Percentiles rank a stretch among this genome's conserved stretches.
phyloP scores from a whole-genome alignment of 2,329 filamentous ascomycete species.

The Atkinsonella texensis region DNA sequence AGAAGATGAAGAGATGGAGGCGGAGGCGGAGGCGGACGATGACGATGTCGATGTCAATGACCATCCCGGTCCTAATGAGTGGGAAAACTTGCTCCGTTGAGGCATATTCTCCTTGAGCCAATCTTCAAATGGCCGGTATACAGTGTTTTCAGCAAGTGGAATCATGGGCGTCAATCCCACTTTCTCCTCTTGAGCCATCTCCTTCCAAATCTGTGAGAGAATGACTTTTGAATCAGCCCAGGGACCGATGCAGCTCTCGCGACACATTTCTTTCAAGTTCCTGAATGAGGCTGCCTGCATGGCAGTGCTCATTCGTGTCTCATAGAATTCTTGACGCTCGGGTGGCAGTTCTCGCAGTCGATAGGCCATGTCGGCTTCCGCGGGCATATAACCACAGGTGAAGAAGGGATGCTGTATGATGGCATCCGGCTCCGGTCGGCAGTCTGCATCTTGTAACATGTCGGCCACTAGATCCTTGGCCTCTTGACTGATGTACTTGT shows the following conservation, averaged over 20 bases:
- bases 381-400: conserved; percentile 61
- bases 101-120: conserved; percentile 39
- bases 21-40: not conserved
- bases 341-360: conserved; percentile 46
- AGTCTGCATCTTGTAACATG: conserved; percentile 64
- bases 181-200: conserved; percentile 57
- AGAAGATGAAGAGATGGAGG: conserved; percentile 6
- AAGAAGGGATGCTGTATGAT: conserved; percentile 77
- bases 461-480: conserved; percentile 67
- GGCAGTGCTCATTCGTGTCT: conserved; percentile 31
- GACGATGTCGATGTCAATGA: conserved; percentile 9
- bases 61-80: conserved; percentile 1
- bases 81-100: conserved; percentile 2
- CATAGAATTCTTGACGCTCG: conserved; percentile 45
- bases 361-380: conserved; percentile 43
- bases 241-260: conserved; percentile 46
- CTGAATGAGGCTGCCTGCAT: conserved; percentile 33
- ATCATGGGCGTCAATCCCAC: conserved; percentile 51
- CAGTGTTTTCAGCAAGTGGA: conserved; percentile 47
- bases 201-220: conserved; percentile 49
- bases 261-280: conserved; percentile 46
- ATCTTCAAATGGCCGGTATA: conserved; percentile 53
- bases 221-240: conserved; percentile 34
- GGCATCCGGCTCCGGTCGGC: conserved; percentile 60
- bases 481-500: conserved; percentile 61